These are phyloP conservation scores for Sporisorium graminicola DNA, from an alignment of 1,284 basidiomycete species.

Conservation along the genomic window DNA sequence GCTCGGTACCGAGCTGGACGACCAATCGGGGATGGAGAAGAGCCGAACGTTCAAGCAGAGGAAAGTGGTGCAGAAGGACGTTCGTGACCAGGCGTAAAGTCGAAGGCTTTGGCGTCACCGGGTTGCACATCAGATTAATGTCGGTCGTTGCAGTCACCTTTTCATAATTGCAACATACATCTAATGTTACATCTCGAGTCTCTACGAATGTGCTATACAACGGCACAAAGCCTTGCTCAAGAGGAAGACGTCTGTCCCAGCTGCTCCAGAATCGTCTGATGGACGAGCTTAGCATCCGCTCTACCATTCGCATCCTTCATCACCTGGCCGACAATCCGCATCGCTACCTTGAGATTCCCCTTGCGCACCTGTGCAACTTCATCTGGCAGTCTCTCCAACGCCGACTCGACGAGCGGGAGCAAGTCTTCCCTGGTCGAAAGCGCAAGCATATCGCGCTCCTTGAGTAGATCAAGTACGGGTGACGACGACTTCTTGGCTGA, in stretches of 20 bases:
- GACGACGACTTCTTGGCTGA: slow-evolving; percentile 9
- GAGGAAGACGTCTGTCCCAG: slow-evolving; percentile 16
- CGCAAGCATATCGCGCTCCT: slow-evolving; percentile 31
- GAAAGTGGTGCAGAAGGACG: slow-evolving; percentile 58
- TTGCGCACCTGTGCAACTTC: slow-evolving; percentile 79
- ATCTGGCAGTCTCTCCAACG: slow-evolving; percentile 78
- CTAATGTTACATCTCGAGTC: not conserved
- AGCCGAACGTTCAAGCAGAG: slow-evolving; percentile 63
- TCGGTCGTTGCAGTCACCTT: not conserved
- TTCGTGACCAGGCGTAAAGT: slow-evolving; percentile 55
- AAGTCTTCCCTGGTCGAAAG: slow-evolving; percentile 41
- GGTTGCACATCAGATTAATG: not conserved
- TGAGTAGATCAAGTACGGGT: slow-evolving; percentile 42
- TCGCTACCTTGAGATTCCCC: slow-evolving; percentile 85
- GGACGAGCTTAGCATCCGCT: slow-evolving; percentile 75
- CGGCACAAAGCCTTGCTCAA: not conserved
- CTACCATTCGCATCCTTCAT: slow-evolving; percentile 86
- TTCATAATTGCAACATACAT: slow-evolving; percentile 3
- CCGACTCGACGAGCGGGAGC: slow-evolving; percentile 74
- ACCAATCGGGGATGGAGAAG: slow-evolving; percentile 37
- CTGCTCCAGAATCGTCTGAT: slow-evolving; percentile 38
- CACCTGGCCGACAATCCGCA: slow-evolving; percentile 87
- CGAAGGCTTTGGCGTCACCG: not conserved
- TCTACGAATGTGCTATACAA: not conserved
- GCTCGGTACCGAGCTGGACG: slow-evolving; percentile 23